Base-by-base conservation (phyloP, 2,329 filamentous ascomycete species). In the Lachnellula hyalina region DNA sequence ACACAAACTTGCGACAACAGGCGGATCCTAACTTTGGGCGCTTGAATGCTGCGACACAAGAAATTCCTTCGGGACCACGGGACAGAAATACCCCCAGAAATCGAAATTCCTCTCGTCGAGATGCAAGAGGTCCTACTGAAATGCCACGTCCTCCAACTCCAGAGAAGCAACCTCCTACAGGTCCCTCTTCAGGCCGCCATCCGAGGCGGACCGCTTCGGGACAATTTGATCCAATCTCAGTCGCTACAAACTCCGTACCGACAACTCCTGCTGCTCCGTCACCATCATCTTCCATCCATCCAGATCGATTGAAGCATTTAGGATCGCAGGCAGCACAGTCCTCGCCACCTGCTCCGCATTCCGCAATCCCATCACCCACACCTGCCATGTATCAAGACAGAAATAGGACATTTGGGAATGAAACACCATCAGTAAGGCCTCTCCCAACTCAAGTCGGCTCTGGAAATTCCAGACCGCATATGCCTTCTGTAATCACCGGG, bases 1-100 rank as follows among this genome's bases (percentile, higher is more conserved):
- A 67, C 49, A 34, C 54, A 12, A 38, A 40, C 4, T 38, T 55
- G 11, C 64, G 64, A 54, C 63, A 72, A 52, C 77, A 80, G 57
- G 78, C 83, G 60, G 83, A 86, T 66, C 79, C 80, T 15, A 83
- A 80, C 53, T 85, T 85, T 62, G 83, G 83, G 28, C 80, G 83
- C 2, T 73, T 86, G 47, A 85, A 82, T 58, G 71, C 77, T 2
- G 75, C 49, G 68, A 74, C 34, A 63, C 68, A 68, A 25, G 75
- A 72, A 41, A 69, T 79, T 41, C 82, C 82, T 3, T 77, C 78
- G n/a, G 83, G 80, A 2, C 81, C 82, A 15, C 75, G 77, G 49
- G 78, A 74, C 60, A 78, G 75, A 63, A 79, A 75, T 55, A 73
- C 75, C 8, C 63, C 66, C 15, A 61, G 60, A 25, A 63, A 59